Base-by-base conservation (phyloP, 2,329 filamentous ascomycete species). In the Exophiala mesophila region DNA sequence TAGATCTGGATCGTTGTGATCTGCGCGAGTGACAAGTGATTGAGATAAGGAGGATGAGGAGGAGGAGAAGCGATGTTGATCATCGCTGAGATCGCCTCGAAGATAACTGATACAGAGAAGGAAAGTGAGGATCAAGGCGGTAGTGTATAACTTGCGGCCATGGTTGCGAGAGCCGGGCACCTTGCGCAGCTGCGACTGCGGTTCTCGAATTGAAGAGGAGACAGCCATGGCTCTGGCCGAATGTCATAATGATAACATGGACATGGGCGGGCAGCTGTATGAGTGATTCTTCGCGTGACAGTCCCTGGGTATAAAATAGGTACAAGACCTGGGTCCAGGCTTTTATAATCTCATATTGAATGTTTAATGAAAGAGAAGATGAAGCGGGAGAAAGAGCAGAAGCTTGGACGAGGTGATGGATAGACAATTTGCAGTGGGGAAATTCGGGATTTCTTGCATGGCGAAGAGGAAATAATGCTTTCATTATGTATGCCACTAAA, bases 71-170 rank as follows among this genome's bases (percentile, higher is more conserved):
- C 17, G 17, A 16, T 17, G 32, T 17, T 13, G 21, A 16, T 13
- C 12, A 13, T 28, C 32, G 16, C 19, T 19, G 34, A 39, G 19
- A 19, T 36, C 42, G 36, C 44, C 32, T 13, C 7, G 7, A 6
- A 51, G 13, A 23, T 49, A 42, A 35, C 47, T 50, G 32, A 47
- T 49, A 35, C 47, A 50, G 18, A 47, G 39, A 26, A 53, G 38
- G 23, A 51, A 36, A 12, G 50, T 49, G 28, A 53, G 20, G 20
- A 49, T 44, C n/a, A 54, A 37, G 10, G 41, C 46, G 26, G 49
- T 45, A 23, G 34, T 36, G 26, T 54, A 54, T 36, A 54, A 54
- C 26, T 46, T 39, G 36, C 51, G 51, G 37, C 41, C 46, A 16
- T 49, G 50, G 31, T 40, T 33, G 13, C 33, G 45, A 26, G 45